These are phyloP conservation scores for Niebla homalea DNA, from an alignment of 495 filamentous ascomycete species.

Conservation along the genomic window DNA sequence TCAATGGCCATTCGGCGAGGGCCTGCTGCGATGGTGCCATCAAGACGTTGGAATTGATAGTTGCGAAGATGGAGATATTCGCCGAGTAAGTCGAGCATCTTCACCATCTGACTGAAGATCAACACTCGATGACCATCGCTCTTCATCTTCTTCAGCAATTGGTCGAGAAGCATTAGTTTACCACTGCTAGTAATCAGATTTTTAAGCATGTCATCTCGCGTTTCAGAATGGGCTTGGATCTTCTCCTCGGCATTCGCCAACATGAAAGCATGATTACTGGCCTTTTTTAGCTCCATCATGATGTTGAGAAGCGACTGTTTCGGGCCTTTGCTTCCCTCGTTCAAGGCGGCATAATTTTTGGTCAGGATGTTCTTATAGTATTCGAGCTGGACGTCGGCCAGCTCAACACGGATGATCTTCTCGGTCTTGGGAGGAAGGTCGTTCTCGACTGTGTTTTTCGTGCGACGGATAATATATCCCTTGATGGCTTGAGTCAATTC, in stretches of 20 bases:
- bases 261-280: conserved; percentile 97
- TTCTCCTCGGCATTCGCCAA: conserved; percentile 85
- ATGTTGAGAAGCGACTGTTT: conserved; percentile 96
- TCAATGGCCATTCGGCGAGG: conserved; percentile 85
- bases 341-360: conserved; percentile 87
- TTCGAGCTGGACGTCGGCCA: conserved; percentile 89
- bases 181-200: conserved; percentile 89
- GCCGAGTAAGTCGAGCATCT: conserved; percentile 89
- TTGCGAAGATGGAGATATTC: conserved; percentile 85
- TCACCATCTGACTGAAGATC: conserved; percentile 99
- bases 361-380: conserved; percentile 99
- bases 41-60: conserved; percentile 83
- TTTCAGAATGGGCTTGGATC: conserved; percentile 58
- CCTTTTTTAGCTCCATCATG: conserved; percentile 99
- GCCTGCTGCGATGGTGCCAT: conserved; percentile 81
- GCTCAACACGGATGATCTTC: conserved; percentile 94
- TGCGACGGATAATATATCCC: conserved; percentile 89
- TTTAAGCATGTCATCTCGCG: conserved; percentile 78
- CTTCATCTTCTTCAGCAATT: conserved; percentile 79
- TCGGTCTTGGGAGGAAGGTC: conserved; percentile 93
- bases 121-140: conserved; percentile 86
- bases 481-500: conserved; percentile 64
- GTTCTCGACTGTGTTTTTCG: conserved; percentile 92
- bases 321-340: conserved; percentile 71
- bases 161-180: conserved; percentile 98